Evolutionary conservation across 202 grass and related monocot species (phyloP), one percentile per base, ranked within the genome.

Genomic region (Digitaria exilis): DNA sequence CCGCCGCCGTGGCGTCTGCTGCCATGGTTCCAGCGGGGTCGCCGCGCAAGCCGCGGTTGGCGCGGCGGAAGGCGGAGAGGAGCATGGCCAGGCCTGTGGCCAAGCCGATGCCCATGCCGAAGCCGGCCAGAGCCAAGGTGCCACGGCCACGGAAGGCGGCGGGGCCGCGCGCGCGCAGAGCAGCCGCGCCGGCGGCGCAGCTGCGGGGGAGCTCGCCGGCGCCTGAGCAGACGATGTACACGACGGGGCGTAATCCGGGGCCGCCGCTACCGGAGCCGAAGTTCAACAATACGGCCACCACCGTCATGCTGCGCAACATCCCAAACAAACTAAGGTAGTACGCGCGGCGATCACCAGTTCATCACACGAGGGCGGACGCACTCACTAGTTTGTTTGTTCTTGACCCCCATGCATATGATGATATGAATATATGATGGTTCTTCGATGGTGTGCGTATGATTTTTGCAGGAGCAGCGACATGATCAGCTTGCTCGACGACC

Each of bases 261-360:
- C 0, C 2, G 17, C 28, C 1, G 4, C 17, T 48, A 65, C 30
- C 58, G 65, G 5, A 28, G 22, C 11, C 69, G 42, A 1, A 34
- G 26, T 55, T 66, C 8, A 28, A 78, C 43, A 17, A 5, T 26
- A 28, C 11, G 48, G 91, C 89, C 13, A 90, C 91, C 13, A 94
- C 91, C 5, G 71, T 97, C 35, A 97, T 97, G 94, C 52, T 97
- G 6, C 90, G 87, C 16, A 97, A 94, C 67, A 94, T 97, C 51
- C 91, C 94, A 25, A 90, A 86, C 82, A 92, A 49, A 68, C 62
- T 97, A 22, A 90, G 65, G 94, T 97, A 85, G 94, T 97, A 85
- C 15, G 14, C 28, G 59, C 25, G 4, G 7, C 1, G 0, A 7
- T 21, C 37, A 22, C 12, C 6, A 45, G 66, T 1, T 46, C 67